Conservation (phyloP, 1,284 basidiomycete species). For the Taiwanofungus camphoratus region DNA sequence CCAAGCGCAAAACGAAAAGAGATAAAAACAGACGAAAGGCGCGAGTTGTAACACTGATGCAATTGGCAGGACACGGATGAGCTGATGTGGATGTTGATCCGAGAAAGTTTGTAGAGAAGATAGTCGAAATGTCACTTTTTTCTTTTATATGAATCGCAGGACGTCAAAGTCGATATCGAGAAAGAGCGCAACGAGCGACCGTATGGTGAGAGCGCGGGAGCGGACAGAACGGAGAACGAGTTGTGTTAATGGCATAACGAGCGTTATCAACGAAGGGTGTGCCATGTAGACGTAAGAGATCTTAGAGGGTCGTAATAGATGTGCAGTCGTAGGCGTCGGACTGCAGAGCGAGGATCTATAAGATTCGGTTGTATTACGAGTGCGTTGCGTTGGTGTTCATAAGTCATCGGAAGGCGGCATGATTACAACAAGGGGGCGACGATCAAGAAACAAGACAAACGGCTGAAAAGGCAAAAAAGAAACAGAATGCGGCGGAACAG, state of each 20-base stretch:
- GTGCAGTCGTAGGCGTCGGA: slow-evolving; percentile 6
- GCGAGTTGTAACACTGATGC: neutral
- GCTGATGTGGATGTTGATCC: neutral
- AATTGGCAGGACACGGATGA: neutral
- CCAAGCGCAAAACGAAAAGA: neutral
- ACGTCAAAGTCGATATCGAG: neutral
- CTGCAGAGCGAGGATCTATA: slow-evolving; percentile 8
- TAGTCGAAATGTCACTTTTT: neutral
- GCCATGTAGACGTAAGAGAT: slow-evolving; percentile 6
- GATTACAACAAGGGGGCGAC: slow-evolving; percentile 2
- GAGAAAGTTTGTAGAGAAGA: neutral
- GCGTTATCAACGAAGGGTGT: slow-evolving; percentile 18
- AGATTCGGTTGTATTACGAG: slow-evolving; percentile 11
- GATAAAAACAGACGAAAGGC: neutral
- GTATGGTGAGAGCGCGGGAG: slow-evolving; percentile 2
- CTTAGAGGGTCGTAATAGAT: slow-evolving; percentile 15
- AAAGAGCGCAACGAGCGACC: neutral
- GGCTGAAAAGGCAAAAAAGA: neutral
- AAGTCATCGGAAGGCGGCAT: slow-evolving; percentile 3
- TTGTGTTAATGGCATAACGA: slow-evolving; percentile 18
- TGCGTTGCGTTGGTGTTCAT: slow-evolving; percentile 1
- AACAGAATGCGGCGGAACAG: neutral
- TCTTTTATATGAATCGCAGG: neutral
- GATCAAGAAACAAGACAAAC: neutral
- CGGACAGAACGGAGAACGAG: slow-evolving; percentile 11